A percentile compares a stretch with the other conserved stretches of the same genome.
Evolutionary conservation across 331 rosid species (phyloP).

Genomic region (Phaseolus coccineus): DNA sequence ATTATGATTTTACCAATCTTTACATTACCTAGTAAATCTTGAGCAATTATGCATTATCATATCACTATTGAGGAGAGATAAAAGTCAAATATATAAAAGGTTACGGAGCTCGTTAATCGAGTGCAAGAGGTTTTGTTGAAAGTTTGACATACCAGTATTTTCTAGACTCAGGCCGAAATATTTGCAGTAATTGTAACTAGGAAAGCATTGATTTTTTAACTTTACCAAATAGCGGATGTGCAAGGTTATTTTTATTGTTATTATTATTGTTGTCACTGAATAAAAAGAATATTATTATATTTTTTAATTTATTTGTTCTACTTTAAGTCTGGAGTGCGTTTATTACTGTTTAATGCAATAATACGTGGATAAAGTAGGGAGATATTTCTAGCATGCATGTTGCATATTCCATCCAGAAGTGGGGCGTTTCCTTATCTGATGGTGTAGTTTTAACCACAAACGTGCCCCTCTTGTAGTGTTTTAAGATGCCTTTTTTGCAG

Average conservation of each 20-base stretch:
- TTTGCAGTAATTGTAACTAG: too few species aligned
- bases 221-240: too few species aligned
- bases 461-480: neutral
- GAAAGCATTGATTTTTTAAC: too few species aligned
- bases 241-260: too few species aligned
- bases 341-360: neutral
- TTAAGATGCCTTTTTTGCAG: neutral
- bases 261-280: too few species aligned
- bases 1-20: neutral
- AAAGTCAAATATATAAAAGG: neutral
- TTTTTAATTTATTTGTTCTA: neutral
- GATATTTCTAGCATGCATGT: neutral
- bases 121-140: neutral
- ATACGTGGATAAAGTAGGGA: neutral
- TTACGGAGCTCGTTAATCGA: neutral
- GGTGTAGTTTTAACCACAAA: conserved; percentile 2
- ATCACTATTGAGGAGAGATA: neutral
- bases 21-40: neutral
- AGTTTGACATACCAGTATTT: too few species aligned
- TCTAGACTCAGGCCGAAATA: too few species aligned
- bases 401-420: conserved; percentile 1
- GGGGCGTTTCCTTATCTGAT: neutral
- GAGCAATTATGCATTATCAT: neutral
- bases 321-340: neutral
- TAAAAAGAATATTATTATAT: neutral